Evolutionary conservation across 2,329 filamentous ascomycete genomes (phyloP), one percentile per base, ranked within the genome.

Genomic region (Pseudocercospora fuligena): DNA sequence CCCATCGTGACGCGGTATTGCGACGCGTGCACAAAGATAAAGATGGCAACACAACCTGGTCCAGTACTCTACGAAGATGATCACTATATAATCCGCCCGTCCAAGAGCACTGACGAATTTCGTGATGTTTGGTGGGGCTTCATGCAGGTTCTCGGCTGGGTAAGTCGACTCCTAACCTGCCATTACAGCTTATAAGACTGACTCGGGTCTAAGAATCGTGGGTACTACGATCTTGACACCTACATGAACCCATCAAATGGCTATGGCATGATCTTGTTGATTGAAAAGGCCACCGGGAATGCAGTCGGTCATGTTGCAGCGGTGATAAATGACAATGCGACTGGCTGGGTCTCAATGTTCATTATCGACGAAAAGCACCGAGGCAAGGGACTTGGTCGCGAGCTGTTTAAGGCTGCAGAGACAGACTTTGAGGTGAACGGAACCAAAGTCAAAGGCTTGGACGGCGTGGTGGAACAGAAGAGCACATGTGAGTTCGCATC

Each of bases 271-370:
- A 70, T 80, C 12, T 61, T 80, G 29, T 43, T 78, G 2, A 63
- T 75, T n/a, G 71, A 74, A 14, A 70, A 75, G 33, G 61, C 67
- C 5, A 59, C 70, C 1, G 56, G 60, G 3, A 74, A 73, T 16
- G 71, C 77, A 0, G 69, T 77, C 65, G 79, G 78, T 21, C 75
- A 76, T 66, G 68, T 80, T 27, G 64, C 77, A 4, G 73, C 75
- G 2, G 72, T 79, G 40, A 70, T 73, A 23, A 79, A 77, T 67
- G 67, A 74, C 23, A 80, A 81, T 60, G 61, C 64, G 33, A 80
- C 78, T 1, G 79, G 74, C n/a, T 80, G 79, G 78, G 68, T 80
- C 1, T 78, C 75, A 16, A 78, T 77, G 71, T 80, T 80, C 75
- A 73, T 77, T 58, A 65, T 80, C 63, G 75, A 76, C 19, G 72